Conservation (phyloP, 106 monocot species). For the Chionographis japonica region DNA sequence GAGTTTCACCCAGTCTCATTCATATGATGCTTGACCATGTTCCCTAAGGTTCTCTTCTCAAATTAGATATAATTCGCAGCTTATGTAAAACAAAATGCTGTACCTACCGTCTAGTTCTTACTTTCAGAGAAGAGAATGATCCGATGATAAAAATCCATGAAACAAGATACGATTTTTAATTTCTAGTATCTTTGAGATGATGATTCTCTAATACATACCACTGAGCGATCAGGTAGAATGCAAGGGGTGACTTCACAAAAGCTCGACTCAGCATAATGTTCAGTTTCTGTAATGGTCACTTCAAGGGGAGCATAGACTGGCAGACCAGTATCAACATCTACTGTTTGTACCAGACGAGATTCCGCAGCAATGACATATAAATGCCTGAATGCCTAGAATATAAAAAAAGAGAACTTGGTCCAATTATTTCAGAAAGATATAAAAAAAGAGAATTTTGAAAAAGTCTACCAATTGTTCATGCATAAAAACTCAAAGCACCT, state of each 20-base stretch:
- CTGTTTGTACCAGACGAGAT: slow-evolving; percentile 85
- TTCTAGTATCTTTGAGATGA: background rate
- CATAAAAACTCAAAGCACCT: slow-evolving; percentile 35
- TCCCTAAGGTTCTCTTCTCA: no score
- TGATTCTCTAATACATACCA: slow-evolving; percentile 50
- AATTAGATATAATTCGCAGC: no score
- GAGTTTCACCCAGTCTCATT: no score
- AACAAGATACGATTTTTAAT: no score
- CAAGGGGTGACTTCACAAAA: slow-evolving; percentile 93
- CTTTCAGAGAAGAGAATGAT: no score
- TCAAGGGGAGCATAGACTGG: slow-evolving; percentile 92
- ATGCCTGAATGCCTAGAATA: slow-evolving; percentile 86
- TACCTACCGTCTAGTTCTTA: no score
- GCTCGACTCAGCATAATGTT: slow-evolving; percentile 74
- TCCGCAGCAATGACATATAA: slow-evolving; percentile 89
- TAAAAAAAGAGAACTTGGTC: background rate
- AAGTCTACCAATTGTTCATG: background rate
- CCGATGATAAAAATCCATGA: no score
- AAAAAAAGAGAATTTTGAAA: background rate
- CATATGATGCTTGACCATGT: no score
- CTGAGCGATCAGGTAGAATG: slow-evolving; percentile 81
- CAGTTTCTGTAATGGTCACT: slow-evolving; percentile 67
- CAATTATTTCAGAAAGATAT: background rate
- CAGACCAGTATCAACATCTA: slow-evolving; percentile 94
- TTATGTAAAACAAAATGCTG: no score